A percentile compares a stretch with the other conserved stretches of the same genome.
phyloP scores from a whole-genome alignment of 192 early-diverging fungal genomes.

The Coemansia erecta region DNA sequence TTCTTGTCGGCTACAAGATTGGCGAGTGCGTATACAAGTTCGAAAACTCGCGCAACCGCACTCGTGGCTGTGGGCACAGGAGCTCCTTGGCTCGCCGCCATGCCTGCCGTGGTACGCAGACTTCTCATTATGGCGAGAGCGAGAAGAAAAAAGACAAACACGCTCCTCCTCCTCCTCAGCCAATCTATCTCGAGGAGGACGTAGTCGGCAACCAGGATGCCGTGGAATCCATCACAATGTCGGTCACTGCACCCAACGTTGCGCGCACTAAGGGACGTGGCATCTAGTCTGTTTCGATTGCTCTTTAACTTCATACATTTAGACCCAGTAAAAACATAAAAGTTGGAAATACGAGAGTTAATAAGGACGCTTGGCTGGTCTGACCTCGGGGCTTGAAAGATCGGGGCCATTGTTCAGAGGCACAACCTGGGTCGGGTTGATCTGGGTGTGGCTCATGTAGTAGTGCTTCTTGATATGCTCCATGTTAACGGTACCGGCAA shows the following conservation, averaged over 20 bases:
- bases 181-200: conserved; percentile 13
- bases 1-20: conserved; percentile 36
- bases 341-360: not conserved
- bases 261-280: conserved; percentile 3
- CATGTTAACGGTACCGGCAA: conserved; percentile 88
- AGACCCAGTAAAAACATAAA: too few relatives aligned
- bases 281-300: too few relatives aligned
- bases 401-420: conserved; percentile 71
- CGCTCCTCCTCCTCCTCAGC: not conserved
- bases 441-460: conserved; percentile 84
- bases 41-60: conserved; percentile 6
- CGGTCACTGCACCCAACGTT: not conserved
- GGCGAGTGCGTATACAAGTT: conserved; percentile 30
- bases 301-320: too few relatives aligned
- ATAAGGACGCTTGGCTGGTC: conserved; percentile 34
- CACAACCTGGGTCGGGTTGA: conserved; percentile 87
- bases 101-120: not conserved
- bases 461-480: conserved; percentile 96
- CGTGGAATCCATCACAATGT: not conserved
- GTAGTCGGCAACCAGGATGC: not conserved
- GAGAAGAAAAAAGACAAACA: not conserved
- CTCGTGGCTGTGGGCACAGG: conserved; percentile 15
- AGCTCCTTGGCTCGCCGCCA: conserved; percentile 8
- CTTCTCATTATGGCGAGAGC: not conserved
- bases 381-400: conserved; percentile 28